Conservation (phyloP, 441 rosid species). For the Erodium chrysanthum region DNA sequence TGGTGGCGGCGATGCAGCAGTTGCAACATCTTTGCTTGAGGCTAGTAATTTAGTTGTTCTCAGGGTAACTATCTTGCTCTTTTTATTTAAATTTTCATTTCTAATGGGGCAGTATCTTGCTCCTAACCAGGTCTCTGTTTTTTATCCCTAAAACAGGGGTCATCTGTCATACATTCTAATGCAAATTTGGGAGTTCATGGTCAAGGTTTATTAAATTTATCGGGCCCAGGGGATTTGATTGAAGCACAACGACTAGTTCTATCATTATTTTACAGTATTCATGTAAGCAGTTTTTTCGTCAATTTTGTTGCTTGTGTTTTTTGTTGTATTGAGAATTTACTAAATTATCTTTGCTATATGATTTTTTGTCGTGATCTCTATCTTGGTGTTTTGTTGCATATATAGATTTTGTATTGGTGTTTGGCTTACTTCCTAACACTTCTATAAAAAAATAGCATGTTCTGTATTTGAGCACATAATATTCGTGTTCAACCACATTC, state of each 20-base stretch:
- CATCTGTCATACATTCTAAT: slow-evolving; percentile 80
- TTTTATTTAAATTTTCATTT: background rate
- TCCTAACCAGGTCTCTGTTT: slow-evolving; percentile 12
- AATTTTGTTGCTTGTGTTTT: background rate
- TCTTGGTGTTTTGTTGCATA: background rate
- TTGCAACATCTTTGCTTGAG: slow-evolving; percentile 72
- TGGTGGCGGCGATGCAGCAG: slow-evolving; percentile 51
- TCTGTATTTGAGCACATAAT: background rate
- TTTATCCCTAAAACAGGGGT: slow-evolving; percentile 37
- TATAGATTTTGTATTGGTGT: background rate
- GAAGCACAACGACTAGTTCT: slow-evolving; percentile 76
- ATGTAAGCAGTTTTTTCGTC: slow-evolving; percentile 36
- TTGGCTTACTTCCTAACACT: background rate
- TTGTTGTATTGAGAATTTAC: background rate
- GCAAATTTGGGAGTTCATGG: slow-evolving; percentile 92
- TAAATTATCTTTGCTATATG: background rate
- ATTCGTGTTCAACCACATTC: background rate
- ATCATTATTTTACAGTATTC: slow-evolving; percentile 62
- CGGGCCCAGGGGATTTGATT: slow-evolving; percentile 72
- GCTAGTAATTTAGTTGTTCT: slow-evolving; percentile 83
- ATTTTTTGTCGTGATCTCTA: background rate
- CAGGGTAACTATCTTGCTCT: slow-evolving; percentile 40
- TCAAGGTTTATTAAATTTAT: slow-evolving; percentile 67
- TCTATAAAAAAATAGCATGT: background rate
- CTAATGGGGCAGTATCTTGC: slow-evolving; percentile 9